phyloP scores from a whole-genome alignment of 2,329 filamentous ascomycete species.

The Fusarium sp. region DNA sequence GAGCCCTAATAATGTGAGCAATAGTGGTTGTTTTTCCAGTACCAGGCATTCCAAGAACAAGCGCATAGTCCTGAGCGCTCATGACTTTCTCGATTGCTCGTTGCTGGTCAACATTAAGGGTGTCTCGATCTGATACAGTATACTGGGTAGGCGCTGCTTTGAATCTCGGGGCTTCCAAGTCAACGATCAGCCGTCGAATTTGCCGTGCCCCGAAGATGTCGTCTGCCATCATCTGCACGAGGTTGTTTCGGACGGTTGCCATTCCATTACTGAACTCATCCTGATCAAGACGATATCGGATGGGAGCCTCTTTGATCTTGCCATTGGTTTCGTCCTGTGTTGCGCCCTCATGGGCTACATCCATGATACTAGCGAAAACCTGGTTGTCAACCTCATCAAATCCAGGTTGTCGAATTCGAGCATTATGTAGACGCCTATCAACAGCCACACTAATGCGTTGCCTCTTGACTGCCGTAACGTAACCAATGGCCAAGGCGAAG shows the following conservation, averaged over 20 bases:
- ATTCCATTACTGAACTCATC: slow-evolving; percentile 99
- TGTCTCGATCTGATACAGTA: slow-evolving; percentile 69
- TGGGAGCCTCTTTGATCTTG: slow-evolving; percentile 65
- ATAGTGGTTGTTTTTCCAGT: slow-evolving; percentile 99
- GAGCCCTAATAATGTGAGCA: slow-evolving; percentile 92
- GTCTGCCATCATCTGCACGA: slow-evolving; percentile 91
- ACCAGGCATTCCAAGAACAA: slow-evolving; percentile 98
- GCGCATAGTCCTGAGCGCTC: slow-evolving; percentile 92
- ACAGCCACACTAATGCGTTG: slow-evolving; percentile 87
- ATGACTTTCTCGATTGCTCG: slow-evolving; percentile 94
- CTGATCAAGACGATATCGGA: slow-evolving; percentile 90
- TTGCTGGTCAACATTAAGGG: slow-evolving; percentile 88
- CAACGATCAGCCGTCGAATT: slow-evolving; percentile 83
- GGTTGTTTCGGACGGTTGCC: slow-evolving; percentile 92
- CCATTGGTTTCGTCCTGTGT: slow-evolving; percentile 64
- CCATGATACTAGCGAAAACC: slow-evolving; percentile 91
- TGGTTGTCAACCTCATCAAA: slow-evolving; percentile 86
- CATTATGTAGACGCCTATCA: slow-evolving; percentile 89
- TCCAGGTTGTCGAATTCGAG: slow-evolving; percentile 77
- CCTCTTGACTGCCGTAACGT: slow-evolving; percentile 81
- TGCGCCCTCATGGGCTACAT: slow-evolving; percentile 71
- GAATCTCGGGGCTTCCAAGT: slow-evolving; percentile 79
- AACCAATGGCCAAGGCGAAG: slow-evolving; percentile 94
- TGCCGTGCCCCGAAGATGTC: slow-evolving; percentile 76
- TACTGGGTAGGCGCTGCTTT: slow-evolving; percentile 74